These are phyloP conservation scores for Cadophora sp. DNA, from an alignment of 2,329 filamentous ascomycete species.

Conservation along the genomic window DNA sequence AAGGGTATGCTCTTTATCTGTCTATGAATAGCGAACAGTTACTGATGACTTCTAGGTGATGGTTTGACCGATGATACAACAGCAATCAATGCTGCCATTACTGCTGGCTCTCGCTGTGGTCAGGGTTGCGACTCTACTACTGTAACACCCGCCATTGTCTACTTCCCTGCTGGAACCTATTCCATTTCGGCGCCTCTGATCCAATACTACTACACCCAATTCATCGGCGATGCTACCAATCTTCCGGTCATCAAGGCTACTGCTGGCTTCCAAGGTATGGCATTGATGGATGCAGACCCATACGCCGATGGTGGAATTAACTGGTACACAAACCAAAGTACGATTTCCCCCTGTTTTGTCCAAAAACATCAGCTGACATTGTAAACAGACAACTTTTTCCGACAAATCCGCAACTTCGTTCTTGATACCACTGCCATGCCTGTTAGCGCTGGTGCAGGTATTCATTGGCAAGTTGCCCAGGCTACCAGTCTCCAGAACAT, in stretches of 20 bases:
- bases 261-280: constrained; percentile 79
- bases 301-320: constrained; percentile 74
- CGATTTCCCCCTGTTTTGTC: constrained; percentile 52
- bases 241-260: constrained; percentile 79
- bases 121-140: constrained; percentile 83
- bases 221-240: constrained; percentile 79
- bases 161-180: constrained; percentile 90
- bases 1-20: no score
- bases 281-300: constrained; percentile 86
- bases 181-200: constrained; percentile 79
- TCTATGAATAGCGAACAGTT: no score
- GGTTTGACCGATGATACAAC: constrained; percentile 78
- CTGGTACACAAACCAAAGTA: constrained; percentile 79
- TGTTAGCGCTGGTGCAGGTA: constrained; percentile 66
- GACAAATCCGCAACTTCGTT: constrained; percentile 81
- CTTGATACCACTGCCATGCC: constrained; percentile 76
- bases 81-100: constrained; percentile 86
- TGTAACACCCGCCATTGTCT: constrained; percentile 83
- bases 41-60: no score
- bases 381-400: constrained; percentile 74
- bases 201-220: constrained; percentile 92
- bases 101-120: constrained; percentile 80
- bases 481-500: constrained; percentile 83
- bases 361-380: constrained; percentile 4
- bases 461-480: constrained; percentile 88